Base-by-base conservation (phyloP, 306 rosid genomes). In the Quercus parvula region DNA sequence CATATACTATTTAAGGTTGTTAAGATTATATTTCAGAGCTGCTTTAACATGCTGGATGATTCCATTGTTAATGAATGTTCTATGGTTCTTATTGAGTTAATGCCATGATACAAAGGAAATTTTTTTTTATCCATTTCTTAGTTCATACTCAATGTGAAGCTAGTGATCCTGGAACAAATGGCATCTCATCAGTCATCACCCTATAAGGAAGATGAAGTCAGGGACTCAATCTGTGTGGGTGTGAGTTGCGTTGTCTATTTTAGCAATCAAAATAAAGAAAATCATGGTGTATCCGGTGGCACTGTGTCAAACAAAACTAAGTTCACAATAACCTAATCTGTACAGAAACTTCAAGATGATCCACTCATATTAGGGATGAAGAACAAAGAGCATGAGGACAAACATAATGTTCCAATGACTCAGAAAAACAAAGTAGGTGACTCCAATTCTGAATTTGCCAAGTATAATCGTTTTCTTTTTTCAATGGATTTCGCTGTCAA, bases 291-390 rank as follows among this genome's bases (percentile, higher is more conserved):
- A 61, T 58, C 54, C 52, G 31, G 52, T 75, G 82, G 56, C 52
- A 46, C 52, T 52, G 46, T 49, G 28, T 67, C 66, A 31, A 24
- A 25, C 58, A 18, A 35, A 75, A 78, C 85, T 77, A 71, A 85
- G 76, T 84, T 64, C 59, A 41, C 35, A 12, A 73, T 69, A 18
- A 31, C 70, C 79, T 57, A 77, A 80, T 86, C 70, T 77, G 22
- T 80, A 81, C 91, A 95, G 99, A 95, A 79, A 82, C 89, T 91
- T 57, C 91, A 95, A 88, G 94, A 85, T 73, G 98, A 90, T 82
- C 86, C 91, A 41, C 94, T 81, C 19, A 58, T 5, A 56, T 81
- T 93, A 28, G 98, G 98, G 79, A 33, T 59, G 75, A 89, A 90
- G 84, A 88, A 93, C 56, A 93, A 90, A 82, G 86, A 87, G 79